Base-by-base conservation (phyloP, 192 early-diverging fungal species). In the Kappamyces sp. region DNA sequence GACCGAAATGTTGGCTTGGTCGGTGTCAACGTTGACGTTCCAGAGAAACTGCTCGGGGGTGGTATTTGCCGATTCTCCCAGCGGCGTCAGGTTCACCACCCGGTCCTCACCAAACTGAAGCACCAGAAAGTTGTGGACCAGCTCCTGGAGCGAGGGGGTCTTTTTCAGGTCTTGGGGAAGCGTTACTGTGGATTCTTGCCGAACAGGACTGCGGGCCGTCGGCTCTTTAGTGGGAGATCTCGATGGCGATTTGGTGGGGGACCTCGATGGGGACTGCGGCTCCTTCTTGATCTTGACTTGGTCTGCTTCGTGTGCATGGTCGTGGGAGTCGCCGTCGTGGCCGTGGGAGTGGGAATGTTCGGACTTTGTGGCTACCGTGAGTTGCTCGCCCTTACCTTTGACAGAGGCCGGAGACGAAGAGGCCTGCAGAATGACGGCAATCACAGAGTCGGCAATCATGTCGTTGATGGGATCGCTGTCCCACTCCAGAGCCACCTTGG, bases 381-480 rank as follows among this genome's bases (percentile, higher is more conserved):
- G 49, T 34, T 34, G 5, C 6, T 23, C 3, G 15, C 0, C 31
- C 23, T 51, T 47, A 80, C 75, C 71, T 70, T 93, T 95, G 13
- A 97, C 93, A 54, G 87, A 89, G 0, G 93, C 92, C 31, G 91
- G 91, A 62, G 86, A 87, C 41, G 80, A 83, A 50, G 92, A 94
- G 48, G 91, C 87, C 58, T 89, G 86, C 46, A 91, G 49, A 12
- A 96, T 76, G 33, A 96, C 78, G 0, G 90, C 90, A 12, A 94
- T 62, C 3, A 95, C 86, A 40, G 95, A 90, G 60, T 99, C 96
- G 3, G 93, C 94, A 1, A 97, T 84, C 86, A 96, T 92, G 69
- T 99, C 96, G 60, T 91, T 94, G 65, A 94, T 82, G 33, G 85
- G 71, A 66, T 91, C 86, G 48, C 94, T 86, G 37, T 86, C 79